Percentiles rank a stretch among this genome's conserved stretches.
phyloP scores from a whole-genome alignment of 2,329 filamentous ascomycete species.

The Ophiosphaerella narmari region DNA sequence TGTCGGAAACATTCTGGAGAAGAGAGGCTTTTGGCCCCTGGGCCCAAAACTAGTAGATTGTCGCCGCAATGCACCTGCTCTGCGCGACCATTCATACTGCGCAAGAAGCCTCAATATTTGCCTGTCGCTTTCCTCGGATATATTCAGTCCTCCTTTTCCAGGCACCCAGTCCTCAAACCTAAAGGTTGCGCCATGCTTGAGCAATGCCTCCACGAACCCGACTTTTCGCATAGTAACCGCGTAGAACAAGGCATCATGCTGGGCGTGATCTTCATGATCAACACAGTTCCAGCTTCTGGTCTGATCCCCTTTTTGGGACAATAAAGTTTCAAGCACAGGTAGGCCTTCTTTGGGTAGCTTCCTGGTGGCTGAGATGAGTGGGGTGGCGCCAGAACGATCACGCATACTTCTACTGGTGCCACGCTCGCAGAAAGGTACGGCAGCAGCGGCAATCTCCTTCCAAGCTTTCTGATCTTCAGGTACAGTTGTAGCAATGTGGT shows the following conservation, averaged over 20 bases:
- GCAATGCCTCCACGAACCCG: slow-evolving; percentile 29
- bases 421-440: slow-evolving; percentile 33
- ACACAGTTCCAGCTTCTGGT: slow-evolving; percentile 33
- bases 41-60: slow-evolving; percentile 9
- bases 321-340: slow-evolving; percentile 30
- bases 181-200: slow-evolving; percentile 35
- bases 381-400: slow-evolving; percentile 38
- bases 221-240: slow-evolving; percentile 32
- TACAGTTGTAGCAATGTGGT: slow-evolving; percentile 31
- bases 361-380: slow-evolving; percentile 39
- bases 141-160: slow-evolving; percentile 11
- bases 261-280: slow-evolving; percentile 37
- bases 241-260: slow-evolving; percentile 33
- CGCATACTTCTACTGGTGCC: slow-evolving; percentile 40
- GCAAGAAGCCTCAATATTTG: slow-evolving; percentile 26
- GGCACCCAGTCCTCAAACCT: slow-evolving; percentile 31
- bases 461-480: slow-evolving; percentile 29
- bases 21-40: slow-evolving; percentile 7
- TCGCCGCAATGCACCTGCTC: slow-evolving; percentile 22
- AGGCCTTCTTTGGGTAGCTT: slow-evolving; percentile 35
- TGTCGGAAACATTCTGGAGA: slow-evolving; percentile 24
- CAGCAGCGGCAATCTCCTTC: slow-evolving; percentile 31
- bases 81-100: slow-evolving; percentile 34
- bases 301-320: slow-evolving; percentile 21
- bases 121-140: slow-evolving; percentile 15